Evolutionary conservation across 2,329 filamentous ascomycete genomes (phyloP), one percentile per base, ranked within the genome.

Genomic region (Davidsoniella virescens): DNA sequence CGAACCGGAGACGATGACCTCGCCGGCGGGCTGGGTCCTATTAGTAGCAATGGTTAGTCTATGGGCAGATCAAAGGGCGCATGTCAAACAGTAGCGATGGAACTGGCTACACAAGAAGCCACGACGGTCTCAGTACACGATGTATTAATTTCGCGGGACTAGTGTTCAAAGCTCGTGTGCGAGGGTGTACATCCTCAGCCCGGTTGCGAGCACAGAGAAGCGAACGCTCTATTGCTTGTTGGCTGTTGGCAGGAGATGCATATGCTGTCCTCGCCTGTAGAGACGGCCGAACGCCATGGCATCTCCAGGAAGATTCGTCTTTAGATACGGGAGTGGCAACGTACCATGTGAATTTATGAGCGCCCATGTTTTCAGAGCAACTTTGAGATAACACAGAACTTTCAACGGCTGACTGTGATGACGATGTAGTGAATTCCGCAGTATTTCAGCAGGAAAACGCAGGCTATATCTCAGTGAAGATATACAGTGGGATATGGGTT

Each of bases 1-100:
- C 55, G 85, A 90, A 63, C 92, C 92, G 39, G 90, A 96, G 59
- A 96, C 92, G 66, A 83, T 90, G 64, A 96, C 90, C 63, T 93
- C 84, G 58, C 80, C 75, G 63, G 84, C 88, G 59, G 79, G 71
- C 64, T 92, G 81, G 62, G 82, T 78, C 90, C 90, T 95, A 67
- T 58, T 36, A 16, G 6, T 45, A 16, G 6, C 16, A 29, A 12
- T 4, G 8, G 29, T 33, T 33, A 33, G 29, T 12, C 4, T 9
- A 33, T 33, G 12, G 29, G 29, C 12, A 33, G 29, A 33, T 33
- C 29, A 33, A 33, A 33, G 29, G 29, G 29, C 29, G 29, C 8
- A 12, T 33, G 29, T 33, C 8, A 6, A 33, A 33, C 29, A 12
- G 29, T 2, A 2, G 29, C 29, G 8, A 9, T 12, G 29, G 12